Base-by-base conservation (phyloP, 441 rosid genomes). In the Aquilaria agallochum region DNA sequence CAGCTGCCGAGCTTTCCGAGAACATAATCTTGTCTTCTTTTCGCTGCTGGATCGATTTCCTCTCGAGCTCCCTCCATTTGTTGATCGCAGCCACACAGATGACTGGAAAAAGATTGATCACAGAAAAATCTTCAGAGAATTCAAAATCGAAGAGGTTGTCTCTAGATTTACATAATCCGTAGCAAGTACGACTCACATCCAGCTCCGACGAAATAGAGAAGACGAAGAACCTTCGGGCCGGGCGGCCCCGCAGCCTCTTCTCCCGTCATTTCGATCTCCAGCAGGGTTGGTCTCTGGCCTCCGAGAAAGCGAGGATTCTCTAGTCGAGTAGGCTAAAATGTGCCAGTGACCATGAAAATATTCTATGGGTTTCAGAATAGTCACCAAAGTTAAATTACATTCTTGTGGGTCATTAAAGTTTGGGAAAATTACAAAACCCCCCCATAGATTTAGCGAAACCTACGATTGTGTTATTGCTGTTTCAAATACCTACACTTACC, bases 1-100 rank as follows among this genome's bases (percentile, higher is more conserved):
- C 68, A 68, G 63, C 65, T 50, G 76, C 9, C 13, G 88, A 67
- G 54, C 58, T 58, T 50, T 75, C 68, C 3, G 68, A 49, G 51
- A 72, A 31, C 14, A 72, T 63, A 67, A 14, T 58, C 58, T 58
- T 53, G n/a, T 68, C 68, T 58, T 81, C 67, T 55, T 75, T 64
- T 50, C 74, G 80, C 63, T 79, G 73, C 65, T 72, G 75, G 11
- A 72, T 31, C 56, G 88, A 70, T 40, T 86, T 84, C 20, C 66
- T 68, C 74, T 84, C 89, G 55, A 82, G 60, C 62, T 86, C 89
- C 68, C 83, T 77, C 89, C 90, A 89, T 62, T 78, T 86, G 69
- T 86, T 84, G 75, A 83, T 82, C 34, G 82, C 90, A 5, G 66
- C 68, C 13, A 82, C 55, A 67, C 79, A 76, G 30, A 88, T 67